Conservation (phyloP, 345 rosid genomes). For the Gossypium thurberi region DNA sequence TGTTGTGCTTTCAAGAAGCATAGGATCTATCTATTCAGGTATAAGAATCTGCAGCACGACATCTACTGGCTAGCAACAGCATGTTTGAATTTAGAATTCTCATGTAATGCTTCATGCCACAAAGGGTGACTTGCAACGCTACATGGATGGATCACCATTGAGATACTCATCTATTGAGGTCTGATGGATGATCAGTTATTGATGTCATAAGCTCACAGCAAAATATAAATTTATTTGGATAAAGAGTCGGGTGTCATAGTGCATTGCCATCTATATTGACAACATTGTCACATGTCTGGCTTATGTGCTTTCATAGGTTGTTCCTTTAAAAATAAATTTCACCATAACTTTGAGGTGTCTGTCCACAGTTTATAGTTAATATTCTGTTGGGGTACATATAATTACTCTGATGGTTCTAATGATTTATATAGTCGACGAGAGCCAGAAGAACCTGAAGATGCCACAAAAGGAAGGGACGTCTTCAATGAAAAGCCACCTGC, state of each 20-base stretch:
- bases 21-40: slow-evolving; percentile 94
- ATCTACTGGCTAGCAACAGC: not conserved
- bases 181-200: not conserved
- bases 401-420: slow-evolving; percentile 5
- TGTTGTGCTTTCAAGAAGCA: slow-evolving; percentile 95
- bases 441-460: slow-evolving; percentile 97
- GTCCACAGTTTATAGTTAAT: not conserved
- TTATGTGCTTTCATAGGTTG: not conserved
- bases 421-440: slow-evolving; percentile 63
- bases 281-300: not conserved
- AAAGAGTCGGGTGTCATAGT: not conserved
- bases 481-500: slow-evolving; percentile 97
- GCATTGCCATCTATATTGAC: not conserved
- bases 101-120: not conserved
- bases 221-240: not conserved
- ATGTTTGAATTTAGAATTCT: not conserved
- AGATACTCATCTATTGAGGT: not conserved
- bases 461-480: slow-evolving; percentile 89
- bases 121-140: not conserved
- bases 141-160: not conserved
- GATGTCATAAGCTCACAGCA: not conserved
- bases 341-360: not conserved
- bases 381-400: not conserved
- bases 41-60: not conserved
- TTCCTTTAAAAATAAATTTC: not conserved